These are phyloP conservation scores for Emmonsia crescens DNA, from an alignment of 2,329 filamentous ascomycete genomes.

Conservation along the genomic window DNA sequence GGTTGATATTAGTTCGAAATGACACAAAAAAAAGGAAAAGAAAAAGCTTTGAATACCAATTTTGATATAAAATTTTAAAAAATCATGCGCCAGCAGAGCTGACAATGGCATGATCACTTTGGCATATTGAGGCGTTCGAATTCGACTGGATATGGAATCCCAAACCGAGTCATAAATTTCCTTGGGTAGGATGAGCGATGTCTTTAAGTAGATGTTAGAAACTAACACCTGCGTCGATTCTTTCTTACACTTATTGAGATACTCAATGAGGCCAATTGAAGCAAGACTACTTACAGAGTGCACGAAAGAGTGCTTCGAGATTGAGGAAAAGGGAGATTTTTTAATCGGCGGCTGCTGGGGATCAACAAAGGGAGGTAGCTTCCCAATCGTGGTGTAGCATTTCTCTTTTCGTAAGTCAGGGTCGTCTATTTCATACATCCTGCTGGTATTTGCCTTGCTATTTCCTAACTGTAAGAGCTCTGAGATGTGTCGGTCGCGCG, in stretches of 20 bases:
- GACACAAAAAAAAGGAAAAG: not conserved
- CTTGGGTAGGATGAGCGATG: constrained; percentile 60
- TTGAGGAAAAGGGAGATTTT: constrained; percentile 63
- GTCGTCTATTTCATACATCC: constrained; percentile 37
- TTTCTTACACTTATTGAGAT: not conserved
- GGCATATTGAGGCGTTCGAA: constrained; percentile 45
- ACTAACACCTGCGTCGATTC: not conserved
- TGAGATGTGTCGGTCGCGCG: not conserved
- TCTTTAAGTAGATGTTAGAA: constrained; percentile 15
- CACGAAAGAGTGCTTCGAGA: constrained; percentile 54
- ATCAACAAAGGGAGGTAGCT: constrained; percentile 58
- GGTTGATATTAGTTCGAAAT: not conserved
- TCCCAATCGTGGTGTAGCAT: constrained; percentile 62
- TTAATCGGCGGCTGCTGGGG: constrained; percentile 58
- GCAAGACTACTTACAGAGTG: constrained; percentile 45
- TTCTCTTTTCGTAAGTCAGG: constrained; percentile 39
- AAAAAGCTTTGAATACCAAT: constrained; percentile 41
- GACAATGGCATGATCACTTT: constrained; percentile 61
- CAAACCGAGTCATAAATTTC: constrained; percentile 47
- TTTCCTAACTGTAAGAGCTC: not conserved
- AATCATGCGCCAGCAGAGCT: constrained; percentile 60
- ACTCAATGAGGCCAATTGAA: not conserved
- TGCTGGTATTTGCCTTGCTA: not conserved
- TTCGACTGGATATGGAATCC: constrained; percentile 39
- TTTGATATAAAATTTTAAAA: constrained; percentile 80